Conservation (phyloP, 169 alveolate species). For the Eimeria falciformis region DNA sequence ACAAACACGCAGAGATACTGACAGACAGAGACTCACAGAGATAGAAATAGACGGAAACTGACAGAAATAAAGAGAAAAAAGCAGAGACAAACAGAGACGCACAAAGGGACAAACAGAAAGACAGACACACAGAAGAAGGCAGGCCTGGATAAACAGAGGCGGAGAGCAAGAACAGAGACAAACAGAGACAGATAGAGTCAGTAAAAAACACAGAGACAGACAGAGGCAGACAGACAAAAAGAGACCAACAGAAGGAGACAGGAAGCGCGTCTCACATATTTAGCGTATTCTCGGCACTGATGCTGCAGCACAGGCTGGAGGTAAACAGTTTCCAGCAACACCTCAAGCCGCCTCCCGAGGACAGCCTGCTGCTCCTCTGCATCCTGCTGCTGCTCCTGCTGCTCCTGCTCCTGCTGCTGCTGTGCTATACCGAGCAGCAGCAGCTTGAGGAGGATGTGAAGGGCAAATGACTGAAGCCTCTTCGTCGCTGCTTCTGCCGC, state of each 20-base stretch:
- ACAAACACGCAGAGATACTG: no score
- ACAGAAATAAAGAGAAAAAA: no score
- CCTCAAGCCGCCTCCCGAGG: conserved; percentile 6
- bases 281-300: conserved; percentile 20
- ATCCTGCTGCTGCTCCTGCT: conserved; percentile 14
- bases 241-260: no score
- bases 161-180: no score
- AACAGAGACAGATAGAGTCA: no score
- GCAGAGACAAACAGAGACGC: no score
- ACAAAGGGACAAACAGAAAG: no score
- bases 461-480: conserved; percentile 48
- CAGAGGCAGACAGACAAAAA: not conserved
- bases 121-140: no score
- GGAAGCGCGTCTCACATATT: conserved; percentile 54
- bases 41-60: no score
- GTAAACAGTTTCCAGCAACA: conserved; percentile 54
- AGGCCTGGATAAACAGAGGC: no score
- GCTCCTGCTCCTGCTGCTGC: conserved; percentile 29
- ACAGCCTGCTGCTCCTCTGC: not conserved
- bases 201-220: conserved; percentile 4
- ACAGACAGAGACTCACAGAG: no score
- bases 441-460: conserved; percentile 58
- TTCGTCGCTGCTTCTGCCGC: conserved; percentile 69
- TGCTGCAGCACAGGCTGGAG: conserved; percentile 68
- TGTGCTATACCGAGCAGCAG: conserved; percentile 45